Conservation (phyloP, 345 rosid species). For the Gossypium anomalum region DNA sequence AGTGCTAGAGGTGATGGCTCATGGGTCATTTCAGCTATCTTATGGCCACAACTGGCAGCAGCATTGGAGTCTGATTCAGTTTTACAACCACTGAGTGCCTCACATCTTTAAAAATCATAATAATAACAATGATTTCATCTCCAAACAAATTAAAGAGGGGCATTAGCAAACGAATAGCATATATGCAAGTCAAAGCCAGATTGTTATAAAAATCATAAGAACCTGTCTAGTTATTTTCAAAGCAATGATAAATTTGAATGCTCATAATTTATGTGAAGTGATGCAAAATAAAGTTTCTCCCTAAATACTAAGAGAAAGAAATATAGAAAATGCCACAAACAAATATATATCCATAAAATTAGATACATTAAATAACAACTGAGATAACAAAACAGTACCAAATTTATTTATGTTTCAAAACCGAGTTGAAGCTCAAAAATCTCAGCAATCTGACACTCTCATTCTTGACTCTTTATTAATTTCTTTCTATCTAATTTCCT, state of each 20-base stretch:
- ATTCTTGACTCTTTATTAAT: not conserved
- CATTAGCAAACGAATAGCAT: not conserved
- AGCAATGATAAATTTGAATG: not conserved
- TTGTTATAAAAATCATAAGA: not conserved
- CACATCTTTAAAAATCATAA: conserved; percentile 32
- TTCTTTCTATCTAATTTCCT: not conserved
- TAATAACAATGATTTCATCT: not conserved
- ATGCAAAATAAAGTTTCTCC: no score
- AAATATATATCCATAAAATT: no score
- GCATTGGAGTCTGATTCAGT: conserved; percentile 70
- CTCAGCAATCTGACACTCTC: not conserved
- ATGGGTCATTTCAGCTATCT: conserved; percentile 67
- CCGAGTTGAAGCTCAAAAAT: not conserved
- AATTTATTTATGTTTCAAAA: not conserved
- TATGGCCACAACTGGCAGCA: conserved; percentile 69
- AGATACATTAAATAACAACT: no score
- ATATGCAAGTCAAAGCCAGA: not conserved
- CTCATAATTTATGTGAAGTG: no score
- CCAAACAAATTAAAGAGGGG: not conserved
- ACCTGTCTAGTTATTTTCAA: not conserved
- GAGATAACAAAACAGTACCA: not conserved
- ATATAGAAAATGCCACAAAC: no score
- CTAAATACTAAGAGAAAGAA: no score
- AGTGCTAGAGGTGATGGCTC: conserved; percentile 70
- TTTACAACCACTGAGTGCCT: conserved; percentile 61